A percentile compares a stretch with the other conserved stretches of the same genome.
These are phyloP conservation scores for Fusarium phyllophilum DNA, from an alignment of 2,329 filamentous ascomycete genomes.

Conservation along the genomic window DNA sequence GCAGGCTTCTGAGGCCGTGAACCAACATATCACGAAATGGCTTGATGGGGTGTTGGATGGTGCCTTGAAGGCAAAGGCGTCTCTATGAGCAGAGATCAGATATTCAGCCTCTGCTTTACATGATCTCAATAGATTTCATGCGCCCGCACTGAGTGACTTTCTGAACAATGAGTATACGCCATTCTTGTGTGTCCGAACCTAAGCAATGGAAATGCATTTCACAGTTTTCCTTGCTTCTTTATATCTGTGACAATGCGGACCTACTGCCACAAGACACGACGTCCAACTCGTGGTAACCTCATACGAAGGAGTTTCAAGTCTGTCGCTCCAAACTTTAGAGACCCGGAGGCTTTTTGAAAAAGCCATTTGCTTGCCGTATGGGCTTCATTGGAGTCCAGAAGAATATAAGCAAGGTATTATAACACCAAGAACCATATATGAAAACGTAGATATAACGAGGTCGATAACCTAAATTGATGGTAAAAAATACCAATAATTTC, in stretches of 20 bases:
- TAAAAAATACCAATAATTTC: background rate
- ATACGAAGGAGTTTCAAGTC: background rate
- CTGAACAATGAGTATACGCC: background rate
- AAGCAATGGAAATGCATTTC: background rate
- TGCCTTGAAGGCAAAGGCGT: slow-evolving; percentile 46
- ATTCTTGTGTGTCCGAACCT: background rate
- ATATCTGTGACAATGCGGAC: background rate
- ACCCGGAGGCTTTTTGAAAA: background rate
- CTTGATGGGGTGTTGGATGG: slow-evolving; percentile 59
- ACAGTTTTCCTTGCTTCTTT: background rate
- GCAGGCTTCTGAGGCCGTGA: slow-evolving; percentile 77
- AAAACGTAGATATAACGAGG: background rate
- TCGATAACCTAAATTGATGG: background rate
- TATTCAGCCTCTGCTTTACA: background rate
- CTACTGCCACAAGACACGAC: background rate
- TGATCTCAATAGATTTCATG: background rate
- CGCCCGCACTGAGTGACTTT: background rate
- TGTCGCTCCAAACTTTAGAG: background rate
- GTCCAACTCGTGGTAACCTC: background rate
- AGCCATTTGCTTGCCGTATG: background rate
- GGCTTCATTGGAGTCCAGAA: background rate
- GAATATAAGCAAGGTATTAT: background rate
- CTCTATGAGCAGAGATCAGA: slow-evolving; percentile 30
- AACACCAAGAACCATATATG: background rate
- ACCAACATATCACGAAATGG: slow-evolving; percentile 75